Evolutionary conservation across 2,329 filamentous ascomycete species (phyloP).

Genomic region (Tolypocladium tropicale): DNA sequence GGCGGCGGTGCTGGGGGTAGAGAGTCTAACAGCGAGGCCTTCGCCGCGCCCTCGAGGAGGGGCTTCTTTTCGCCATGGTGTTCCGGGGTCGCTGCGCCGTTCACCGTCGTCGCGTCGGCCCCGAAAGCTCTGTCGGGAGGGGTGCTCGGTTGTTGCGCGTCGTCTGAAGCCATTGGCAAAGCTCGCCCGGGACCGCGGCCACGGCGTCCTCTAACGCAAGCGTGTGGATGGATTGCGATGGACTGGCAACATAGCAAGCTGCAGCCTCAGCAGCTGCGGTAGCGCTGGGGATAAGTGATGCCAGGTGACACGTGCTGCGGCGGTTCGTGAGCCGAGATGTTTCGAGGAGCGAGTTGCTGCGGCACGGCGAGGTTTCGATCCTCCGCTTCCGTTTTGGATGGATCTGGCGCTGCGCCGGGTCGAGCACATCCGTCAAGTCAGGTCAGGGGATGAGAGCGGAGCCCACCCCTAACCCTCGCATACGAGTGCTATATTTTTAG

Average conservation of each 20-base stretch:
- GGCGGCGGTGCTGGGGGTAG: background rate
- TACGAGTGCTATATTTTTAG: no score
- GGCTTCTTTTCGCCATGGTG: background rate
- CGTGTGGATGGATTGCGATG: background rate
- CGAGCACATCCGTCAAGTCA: no score
- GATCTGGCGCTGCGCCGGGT: background rate
- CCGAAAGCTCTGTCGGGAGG: background rate
- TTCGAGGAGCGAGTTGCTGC: background rate
- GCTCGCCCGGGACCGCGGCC: background rate
- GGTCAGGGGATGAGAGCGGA: constrained; percentile 3
- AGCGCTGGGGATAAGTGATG: background rate
- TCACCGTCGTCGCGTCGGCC: background rate
- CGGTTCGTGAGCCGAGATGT: background rate
- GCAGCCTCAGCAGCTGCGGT: background rate
- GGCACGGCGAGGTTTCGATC: background rate
- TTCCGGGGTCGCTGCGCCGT: background rate
- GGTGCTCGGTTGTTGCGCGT: background rate
- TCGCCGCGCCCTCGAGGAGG: background rate
- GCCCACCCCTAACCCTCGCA: background rate
- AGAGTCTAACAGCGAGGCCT: background rate
- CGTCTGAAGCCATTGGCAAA: background rate
- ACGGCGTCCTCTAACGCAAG: background rate
- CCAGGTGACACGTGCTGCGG: background rate
- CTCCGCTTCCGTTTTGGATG: background rate
- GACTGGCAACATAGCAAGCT: background rate